Conservation (phyloP, 805 yeast genomes). For the Yarrowia osloensis region DNA sequence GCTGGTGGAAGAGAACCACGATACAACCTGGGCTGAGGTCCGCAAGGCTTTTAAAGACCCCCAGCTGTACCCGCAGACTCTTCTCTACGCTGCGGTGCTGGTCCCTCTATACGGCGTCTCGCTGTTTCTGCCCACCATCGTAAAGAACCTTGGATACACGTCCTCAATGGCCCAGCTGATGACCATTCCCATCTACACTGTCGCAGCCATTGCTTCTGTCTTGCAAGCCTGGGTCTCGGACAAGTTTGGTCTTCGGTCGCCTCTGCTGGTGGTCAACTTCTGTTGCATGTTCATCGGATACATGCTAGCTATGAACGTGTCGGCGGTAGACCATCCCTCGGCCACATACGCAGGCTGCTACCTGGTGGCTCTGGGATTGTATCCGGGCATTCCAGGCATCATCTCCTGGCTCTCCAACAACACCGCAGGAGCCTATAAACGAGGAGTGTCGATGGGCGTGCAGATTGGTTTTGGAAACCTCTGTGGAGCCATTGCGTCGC, state of each 20-base stretch:
- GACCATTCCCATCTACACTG: constrained; percentile 49
- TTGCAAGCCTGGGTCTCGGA: constrained; percentile 36
- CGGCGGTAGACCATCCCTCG: constrained; percentile 38
- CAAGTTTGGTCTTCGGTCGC: constrained; percentile 43
- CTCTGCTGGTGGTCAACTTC: constrained; percentile 38
- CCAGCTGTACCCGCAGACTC: constrained; percentile 51
- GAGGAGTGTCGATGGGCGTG: constrained; percentile 55
- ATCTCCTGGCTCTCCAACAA: constrained; percentile 63
- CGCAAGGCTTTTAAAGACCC: constrained; percentile 52
- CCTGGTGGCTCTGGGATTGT: constrained; percentile 55
- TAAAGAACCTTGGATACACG: constrained; percentile 56
- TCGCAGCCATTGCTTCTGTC: constrained; percentile 43
- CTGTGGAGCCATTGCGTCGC: constrained; percentile 62
- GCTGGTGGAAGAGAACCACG: constrained; percentile 48
- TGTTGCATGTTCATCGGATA: constrained; percentile 44
- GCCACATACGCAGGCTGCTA: constrained; percentile 56
- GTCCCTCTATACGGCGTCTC: constrained; percentile 63
- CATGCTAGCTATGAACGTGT: constrained; percentile 50
- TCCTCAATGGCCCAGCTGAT: constrained; percentile 56
- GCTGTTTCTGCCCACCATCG: constrained; percentile 59
- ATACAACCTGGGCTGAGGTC: constrained; percentile 35
- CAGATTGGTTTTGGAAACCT: constrained; percentile 66
- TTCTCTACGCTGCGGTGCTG: constrained; percentile 55
- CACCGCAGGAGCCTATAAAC: constrained; percentile 57
- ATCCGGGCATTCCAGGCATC: constrained; percentile 60